Base-by-base conservation (phyloP, 1,284 basidiomycete genomes). In the Sparassis latifolia region DNA sequence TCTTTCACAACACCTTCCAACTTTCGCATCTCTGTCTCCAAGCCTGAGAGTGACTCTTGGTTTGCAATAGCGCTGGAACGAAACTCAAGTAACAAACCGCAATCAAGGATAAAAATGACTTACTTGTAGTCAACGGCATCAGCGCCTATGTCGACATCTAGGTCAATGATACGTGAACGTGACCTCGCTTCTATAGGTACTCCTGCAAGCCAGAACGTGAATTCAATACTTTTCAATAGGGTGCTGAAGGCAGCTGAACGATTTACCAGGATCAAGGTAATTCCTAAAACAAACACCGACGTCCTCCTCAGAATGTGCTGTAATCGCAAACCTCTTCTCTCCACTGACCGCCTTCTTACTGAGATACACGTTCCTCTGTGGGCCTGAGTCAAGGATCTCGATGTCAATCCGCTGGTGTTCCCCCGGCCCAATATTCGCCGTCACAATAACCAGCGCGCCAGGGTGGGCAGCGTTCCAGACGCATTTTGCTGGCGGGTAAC, bases 81-180 rank as follows among this genome's bases (percentile, higher is more conserved):
- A 7, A 20, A 6, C 35, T 6, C 35, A 7, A 12, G 6, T 37
- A 37, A 37, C 7, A 12, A 6, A 37, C 6, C 35, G 12, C 35
- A 6, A 37, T 37, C 7, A 37, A 12, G 35, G 35, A 37, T 40
- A 27, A 28, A n/a, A 37, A 32, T 7, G 35, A 69, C 84, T 59
- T 64, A 94, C 92, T 98, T 98, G 79, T 99, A 99, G 70, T 99
- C 97, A 40, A 98, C 87, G 0, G 97, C 97, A 62, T 99, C 96
- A 20, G 96, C 95, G 44, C 96, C 96, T 68, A 99, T 96, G 65
- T 99, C 97, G 41, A 98, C 84, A 65, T 99, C 96, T 49, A 99
- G 73, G 73, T 99, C 96, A 56, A 99, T 72, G 28, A 86, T 78
- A 33, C 90, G 78, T 33, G 75, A 70, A 52, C 79, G 72, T 52